A percentile compares a stretch with the other conserved stretches of the same genome.
phyloP scores from a whole-genome alignment of 345 rosid genomes.

The Aethionema arabicum region DNA sequence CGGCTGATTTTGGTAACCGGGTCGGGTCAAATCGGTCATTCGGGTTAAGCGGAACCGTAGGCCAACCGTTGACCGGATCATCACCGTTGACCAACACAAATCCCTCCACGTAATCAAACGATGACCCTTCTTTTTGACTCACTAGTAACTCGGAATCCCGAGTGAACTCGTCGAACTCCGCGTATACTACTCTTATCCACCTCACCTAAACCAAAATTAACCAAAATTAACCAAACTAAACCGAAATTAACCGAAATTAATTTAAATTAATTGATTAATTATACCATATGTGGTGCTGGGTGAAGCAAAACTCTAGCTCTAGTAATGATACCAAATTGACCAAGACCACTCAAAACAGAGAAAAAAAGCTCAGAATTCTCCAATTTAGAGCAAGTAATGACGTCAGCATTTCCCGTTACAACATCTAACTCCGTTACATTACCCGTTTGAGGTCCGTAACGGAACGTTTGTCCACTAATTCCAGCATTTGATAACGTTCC shows the following conservation, averaged over 20 bases:
- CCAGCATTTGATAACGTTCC: constrained; percentile 97
- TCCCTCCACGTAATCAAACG: constrained; percentile 89
- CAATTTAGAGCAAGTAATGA: constrained; percentile 52
- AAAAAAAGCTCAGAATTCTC: constrained; percentile 68
- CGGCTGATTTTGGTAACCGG: constrained; percentile 49
- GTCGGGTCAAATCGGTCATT: constrained; percentile 48
- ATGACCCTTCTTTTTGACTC: constrained; percentile 47
- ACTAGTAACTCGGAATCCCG: constrained; percentile 83
- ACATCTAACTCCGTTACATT: constrained; percentile 92
- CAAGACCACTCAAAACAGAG: constrained; percentile 80
- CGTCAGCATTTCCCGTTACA: constrained; percentile 75
- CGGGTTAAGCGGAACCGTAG: constrained; percentile 56
- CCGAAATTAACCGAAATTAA: background rate
- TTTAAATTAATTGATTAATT: too few species aligned
- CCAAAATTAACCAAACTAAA: too few species aligned
- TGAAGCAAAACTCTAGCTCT: constrained; percentile 71
- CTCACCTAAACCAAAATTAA: constrained; percentile 65
- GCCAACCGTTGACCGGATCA: constrained; percentile 86
- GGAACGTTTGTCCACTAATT: constrained; percentile 92
- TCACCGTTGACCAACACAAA: constrained; percentile 80
- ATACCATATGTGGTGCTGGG: constrained; percentile 84
- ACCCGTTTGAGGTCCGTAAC: constrained; percentile 79
- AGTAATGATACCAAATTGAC: constrained; percentile 90
- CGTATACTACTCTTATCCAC: constrained; percentile 84
- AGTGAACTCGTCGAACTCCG: constrained; percentile 65